phyloP scores from a whole-genome alignment of 2,329 filamentous ascomycete species.

The Pseudogymnoascus destructans region DNA sequence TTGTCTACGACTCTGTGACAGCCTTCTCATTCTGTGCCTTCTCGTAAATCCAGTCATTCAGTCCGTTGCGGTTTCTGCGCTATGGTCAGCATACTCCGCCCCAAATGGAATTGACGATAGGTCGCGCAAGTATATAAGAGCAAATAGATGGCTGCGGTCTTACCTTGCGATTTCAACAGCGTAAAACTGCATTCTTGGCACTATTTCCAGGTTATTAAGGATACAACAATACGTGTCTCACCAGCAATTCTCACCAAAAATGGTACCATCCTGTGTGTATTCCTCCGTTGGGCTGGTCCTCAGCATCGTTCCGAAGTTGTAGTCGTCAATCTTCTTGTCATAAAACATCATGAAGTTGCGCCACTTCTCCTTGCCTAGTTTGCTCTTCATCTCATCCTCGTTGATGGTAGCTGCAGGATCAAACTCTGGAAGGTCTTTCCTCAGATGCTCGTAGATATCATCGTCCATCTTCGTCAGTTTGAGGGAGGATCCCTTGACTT shows the following conservation, averaged over 20 bases:
- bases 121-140: background rate
- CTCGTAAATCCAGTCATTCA: conserved; percentile 98
- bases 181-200: conserved; percentile 66
- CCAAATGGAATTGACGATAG: background rate
- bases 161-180: conserved; percentile 62
- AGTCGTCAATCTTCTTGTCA: conserved; percentile 92
- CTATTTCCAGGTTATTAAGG: conserved; percentile 23
- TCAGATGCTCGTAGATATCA: conserved; percentile 84
- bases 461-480: conserved; percentile 90
- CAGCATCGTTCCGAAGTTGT: conserved; percentile 94
- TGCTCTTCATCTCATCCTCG: conserved; percentile 97
- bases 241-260: conserved; percentile 60
- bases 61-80: conserved; percentile 60
- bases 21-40: conserved; percentile 43
- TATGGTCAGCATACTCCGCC: background rate
- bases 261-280: conserved; percentile 79
- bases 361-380: conserved; percentile 86
- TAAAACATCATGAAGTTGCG: conserved; percentile 87
- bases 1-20: conserved; percentile 1
- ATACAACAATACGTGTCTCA: background rate
- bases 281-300: conserved; percentile 65
- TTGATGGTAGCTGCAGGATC: conserved; percentile 68
- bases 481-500: conserved; percentile 73
- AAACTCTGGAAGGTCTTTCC: conserved; percentile 81
- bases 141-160: conserved; percentile 19